Conservation (phyloP, 78 protist species). For the Dictyostelium brefeldianum region DNA sequence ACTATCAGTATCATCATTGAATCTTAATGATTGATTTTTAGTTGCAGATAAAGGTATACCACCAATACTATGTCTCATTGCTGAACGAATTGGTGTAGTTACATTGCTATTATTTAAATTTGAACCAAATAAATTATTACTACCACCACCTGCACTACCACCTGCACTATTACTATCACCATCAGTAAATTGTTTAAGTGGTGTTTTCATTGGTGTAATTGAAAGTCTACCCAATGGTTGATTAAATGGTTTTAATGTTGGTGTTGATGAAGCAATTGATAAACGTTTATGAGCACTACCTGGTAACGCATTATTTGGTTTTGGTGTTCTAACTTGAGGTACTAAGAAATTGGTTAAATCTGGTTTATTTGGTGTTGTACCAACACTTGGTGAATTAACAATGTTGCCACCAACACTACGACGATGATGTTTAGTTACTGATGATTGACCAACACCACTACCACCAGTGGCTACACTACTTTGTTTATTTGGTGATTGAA, state of each 20-base stretch:
- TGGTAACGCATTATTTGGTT: neutral
- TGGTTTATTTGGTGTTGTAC: neutral
- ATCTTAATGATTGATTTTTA: neutral
- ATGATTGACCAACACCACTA: neutral
- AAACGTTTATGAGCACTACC: neutral
- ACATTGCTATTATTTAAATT: neutral
- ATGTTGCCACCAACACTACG: neutral
- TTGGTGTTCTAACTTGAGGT: conserved; percentile 34
- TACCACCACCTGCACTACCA: neutral
- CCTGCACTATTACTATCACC: neutral
- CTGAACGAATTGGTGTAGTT: conserved; percentile 5
- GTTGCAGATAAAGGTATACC: neutral
- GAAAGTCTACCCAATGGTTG: conserved; percentile 28
- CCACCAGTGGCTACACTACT: too few species aligned
- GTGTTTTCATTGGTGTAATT: conserved; percentile 9
- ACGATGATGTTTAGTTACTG: too few species aligned
- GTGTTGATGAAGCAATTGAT: neutral
- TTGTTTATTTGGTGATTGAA: conserved; percentile 43
- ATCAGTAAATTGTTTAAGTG: neutral
- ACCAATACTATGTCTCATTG: conserved; percentile 43
- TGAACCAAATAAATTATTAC: conserved; percentile 8
- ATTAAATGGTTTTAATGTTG: conserved; percentile 9
- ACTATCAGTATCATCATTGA: neutral
- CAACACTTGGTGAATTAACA: conserved; percentile 50
- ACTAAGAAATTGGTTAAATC: conserved; percentile 61